phyloP scores from a whole-genome alignment of 352 stramenopile species.

The Phytophthora sansomeana region DNA sequence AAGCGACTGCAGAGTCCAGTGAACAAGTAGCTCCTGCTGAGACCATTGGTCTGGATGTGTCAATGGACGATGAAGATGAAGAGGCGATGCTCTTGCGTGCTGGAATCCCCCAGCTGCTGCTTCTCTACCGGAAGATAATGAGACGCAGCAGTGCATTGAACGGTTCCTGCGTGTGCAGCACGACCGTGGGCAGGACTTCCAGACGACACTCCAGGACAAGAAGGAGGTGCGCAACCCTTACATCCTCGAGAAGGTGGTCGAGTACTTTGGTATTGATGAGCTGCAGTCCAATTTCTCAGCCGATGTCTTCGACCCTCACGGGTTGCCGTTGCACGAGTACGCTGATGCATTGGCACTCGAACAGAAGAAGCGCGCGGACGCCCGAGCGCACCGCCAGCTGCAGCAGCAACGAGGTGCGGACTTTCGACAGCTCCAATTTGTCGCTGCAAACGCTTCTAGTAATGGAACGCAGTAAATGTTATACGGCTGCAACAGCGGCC shows the following conservation, averaged over 20 bases:
- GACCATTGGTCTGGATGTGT: constrained; percentile 2
- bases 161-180: constrained; percentile 57
- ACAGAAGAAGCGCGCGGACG: constrained; percentile 66
- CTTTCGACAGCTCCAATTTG: constrained; percentile 34
- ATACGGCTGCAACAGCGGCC: constrained; percentile 18
- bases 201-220: constrained; percentile 75
- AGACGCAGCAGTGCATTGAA: constrained; percentile 71
- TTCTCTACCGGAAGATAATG: constrained; percentile 25
- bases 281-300: constrained; percentile 73
- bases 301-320: constrained; percentile 76
- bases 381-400: constrained; percentile 42
- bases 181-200: constrained; percentile 60
- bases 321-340: constrained; percentile 76
- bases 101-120: constrained; percentile 51
- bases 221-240: constrained; percentile 90
- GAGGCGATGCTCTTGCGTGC: constrained; percentile 46
- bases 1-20: constrained; percentile 9
- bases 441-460: constrained; percentile 13
- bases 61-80: constrained; percentile 35
- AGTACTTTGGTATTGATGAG: constrained; percentile 89
- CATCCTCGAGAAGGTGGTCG: constrained; percentile 88
- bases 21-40: constrained; percentile 1
- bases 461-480: constrained; percentile 27
- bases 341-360: constrained; percentile 66
- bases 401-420: constrained; percentile 36